Percentiles rank a stretch among this genome's conserved stretches.
These are phyloP conservation scores for Hypoxylon fuscum DNA, from an alignment of 495 filamentous ascomycete genomes.

Conservation along the genomic window DNA sequence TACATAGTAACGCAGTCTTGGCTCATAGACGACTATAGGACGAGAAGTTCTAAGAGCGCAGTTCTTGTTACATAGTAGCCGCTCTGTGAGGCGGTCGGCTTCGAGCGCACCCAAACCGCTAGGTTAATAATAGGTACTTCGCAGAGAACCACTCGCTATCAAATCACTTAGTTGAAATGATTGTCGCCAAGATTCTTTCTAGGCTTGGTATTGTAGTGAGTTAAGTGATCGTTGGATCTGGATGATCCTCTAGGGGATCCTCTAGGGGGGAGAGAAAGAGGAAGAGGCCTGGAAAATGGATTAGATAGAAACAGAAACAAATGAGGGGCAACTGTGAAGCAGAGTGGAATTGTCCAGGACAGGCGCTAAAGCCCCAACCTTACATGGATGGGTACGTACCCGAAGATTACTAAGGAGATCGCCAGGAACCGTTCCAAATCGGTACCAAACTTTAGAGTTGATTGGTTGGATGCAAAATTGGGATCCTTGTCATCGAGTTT, in stretches of 20 bases:
- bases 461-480: conserved; percentile 18
- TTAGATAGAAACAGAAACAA: conserved; percentile 13
- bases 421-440: conserved; percentile 33
- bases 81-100: conserved; percentile 13
- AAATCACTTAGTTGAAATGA: conserved; percentile 12
- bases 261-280: neutral
- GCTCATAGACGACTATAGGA: conserved; percentile 16
- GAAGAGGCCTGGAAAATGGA: neutral
- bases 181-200: conserved; percentile 16
- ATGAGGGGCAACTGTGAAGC: conserved; percentile 13
- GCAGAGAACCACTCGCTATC: conserved; percentile 18
- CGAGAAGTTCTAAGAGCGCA: conserved; percentile 7
- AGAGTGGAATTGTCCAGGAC: conserved; percentile 24
- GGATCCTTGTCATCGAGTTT: conserved; percentile 26
- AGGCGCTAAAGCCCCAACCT: conserved; percentile 26
- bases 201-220: conserved; percentile 20
- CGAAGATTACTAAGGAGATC: conserved; percentile 25
- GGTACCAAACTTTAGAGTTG: neutral
- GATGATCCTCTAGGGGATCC: conserved; percentile 2
- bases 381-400: conserved; percentile 1
- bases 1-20: neutral
- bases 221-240: conserved; percentile 11
- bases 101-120: neutral
- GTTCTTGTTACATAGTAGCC: conserved; percentile 3
- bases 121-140: conserved; percentile 25